A percentile compares a stretch with the other conserved stretches of the same genome.
phyloP scores from a whole-genome alignment of 768 basidiomycete species.

The Mycena indigotica region DNA sequence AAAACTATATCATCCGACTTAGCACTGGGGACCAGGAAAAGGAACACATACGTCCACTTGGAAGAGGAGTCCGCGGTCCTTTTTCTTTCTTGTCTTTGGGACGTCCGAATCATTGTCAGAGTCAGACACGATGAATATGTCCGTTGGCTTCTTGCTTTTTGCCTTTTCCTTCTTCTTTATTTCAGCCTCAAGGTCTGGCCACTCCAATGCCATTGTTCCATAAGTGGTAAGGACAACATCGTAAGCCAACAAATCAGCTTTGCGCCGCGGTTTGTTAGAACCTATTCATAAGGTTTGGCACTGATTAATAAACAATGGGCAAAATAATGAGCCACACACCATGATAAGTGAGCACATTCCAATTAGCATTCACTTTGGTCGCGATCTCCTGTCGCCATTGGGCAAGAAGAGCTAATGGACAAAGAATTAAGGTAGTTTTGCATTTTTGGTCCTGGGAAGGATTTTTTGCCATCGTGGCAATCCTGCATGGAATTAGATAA shows the following conservation, averaged over 20 bases:
- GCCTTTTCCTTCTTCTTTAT: slow-evolving; percentile 45
- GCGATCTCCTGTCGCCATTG: slow-evolving; percentile 62
- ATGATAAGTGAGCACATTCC: background rate
- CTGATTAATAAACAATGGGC: background rate
- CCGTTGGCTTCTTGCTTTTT: slow-evolving; percentile 29
- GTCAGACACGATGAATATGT: slow-evolving; percentile 40
- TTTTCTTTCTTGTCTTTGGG: slow-evolving; percentile 27
- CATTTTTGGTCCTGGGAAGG: slow-evolving; percentile 47
- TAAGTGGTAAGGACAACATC: slow-evolving; percentile 67
- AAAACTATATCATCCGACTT: slow-evolving; percentile 43
- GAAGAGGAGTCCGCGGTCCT: slow-evolving; percentile 50
- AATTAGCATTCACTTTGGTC: background rate
- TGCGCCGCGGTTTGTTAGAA: slow-evolving; percentile 46
- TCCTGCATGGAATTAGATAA: slow-evolving; percentile 37
- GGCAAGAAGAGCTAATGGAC: slow-evolving; percentile 58
- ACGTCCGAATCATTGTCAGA: slow-evolving; percentile 36
- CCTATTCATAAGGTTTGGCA: slow-evolving; percentile 68
- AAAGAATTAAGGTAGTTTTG: slow-evolving; percentile 63
- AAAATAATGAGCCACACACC: background rate
- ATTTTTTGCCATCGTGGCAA: slow-evolving; percentile 61
- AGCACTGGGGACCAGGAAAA: background rate
- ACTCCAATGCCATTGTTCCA: slow-evolving; percentile 58
- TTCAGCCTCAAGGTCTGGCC: slow-evolving; percentile 56
- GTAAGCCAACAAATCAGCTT: slow-evolving; percentile 52
- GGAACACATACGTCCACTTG: slow-evolving; percentile 44